Evolutionary conservation across 2,329 filamentous ascomycete species (phyloP).

Genomic region (Colletotrichum caudatum): DNA sequence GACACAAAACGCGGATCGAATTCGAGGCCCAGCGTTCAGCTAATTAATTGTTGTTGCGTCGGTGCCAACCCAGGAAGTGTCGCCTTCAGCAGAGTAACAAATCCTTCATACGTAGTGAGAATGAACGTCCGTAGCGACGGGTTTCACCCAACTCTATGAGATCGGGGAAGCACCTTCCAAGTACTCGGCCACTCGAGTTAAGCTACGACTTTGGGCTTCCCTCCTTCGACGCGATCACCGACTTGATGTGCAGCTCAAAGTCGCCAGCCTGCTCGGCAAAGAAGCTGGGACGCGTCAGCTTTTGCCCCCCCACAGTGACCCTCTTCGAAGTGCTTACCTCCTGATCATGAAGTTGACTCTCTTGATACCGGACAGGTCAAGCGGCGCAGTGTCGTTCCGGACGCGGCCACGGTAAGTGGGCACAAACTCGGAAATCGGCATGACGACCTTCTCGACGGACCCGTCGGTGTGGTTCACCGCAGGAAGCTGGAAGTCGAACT

Average conservation of each 20-base stretch:
- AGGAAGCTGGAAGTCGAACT: constrained; percentile 71
- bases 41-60: neutral
- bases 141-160: too few species aligned
- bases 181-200: too few species aligned
- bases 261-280: constrained; percentile 79
- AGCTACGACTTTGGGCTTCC: neutral
- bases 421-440: constrained; percentile 74
- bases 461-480: constrained; percentile 44
- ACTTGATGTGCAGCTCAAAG: constrained; percentile 56
- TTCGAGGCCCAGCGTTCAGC: neutral
- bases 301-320: rapidly evolving
- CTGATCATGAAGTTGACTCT: constrained; percentile 83
- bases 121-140: too few species aligned
- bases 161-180: neutral
- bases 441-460: constrained; percentile 57
- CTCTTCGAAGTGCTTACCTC: constrained; percentile 66
- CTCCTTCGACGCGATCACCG: constrained; percentile 24
- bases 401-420: constrained; percentile 79
- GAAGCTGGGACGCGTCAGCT: constrained; percentile 64
- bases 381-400: constrained; percentile 67
- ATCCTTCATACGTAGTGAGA: too few species aligned
- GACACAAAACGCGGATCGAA: neutral
- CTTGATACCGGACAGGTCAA: constrained; percentile 72
- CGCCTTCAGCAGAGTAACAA: neutral
- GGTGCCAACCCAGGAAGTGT: too few species aligned